Conservation (phyloP, 129 eudicot genomes). For the Flaveria bidentis region DNA sequence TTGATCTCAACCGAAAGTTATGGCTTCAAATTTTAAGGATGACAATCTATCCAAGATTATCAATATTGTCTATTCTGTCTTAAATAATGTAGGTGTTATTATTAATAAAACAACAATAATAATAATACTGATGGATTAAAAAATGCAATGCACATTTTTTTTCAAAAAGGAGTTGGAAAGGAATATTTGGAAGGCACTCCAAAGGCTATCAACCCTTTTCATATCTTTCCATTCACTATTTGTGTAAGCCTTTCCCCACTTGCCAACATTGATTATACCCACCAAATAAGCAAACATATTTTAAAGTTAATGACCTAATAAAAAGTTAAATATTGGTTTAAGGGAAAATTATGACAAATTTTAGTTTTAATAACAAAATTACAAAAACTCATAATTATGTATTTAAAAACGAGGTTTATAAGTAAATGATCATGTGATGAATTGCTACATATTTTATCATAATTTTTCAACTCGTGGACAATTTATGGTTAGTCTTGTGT, state of each 20-base stretch:
- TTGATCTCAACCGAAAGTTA: too few relatives aligned
- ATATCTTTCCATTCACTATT: constrained; percentile 47
- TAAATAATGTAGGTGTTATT: too few relatives aligned
- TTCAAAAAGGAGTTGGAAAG: constrained; percentile 17
- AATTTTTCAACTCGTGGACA: too few relatives aligned
- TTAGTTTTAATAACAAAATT: background rate
- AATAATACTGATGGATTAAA: background rate
- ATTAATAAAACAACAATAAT: too few relatives aligned
- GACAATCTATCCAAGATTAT: too few relatives aligned
- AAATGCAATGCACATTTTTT: background rate
- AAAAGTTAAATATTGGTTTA: constrained; percentile 26
- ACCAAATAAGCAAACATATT: constrained; percentile 38
- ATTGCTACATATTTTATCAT: background rate
- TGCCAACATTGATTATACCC: constrained; percentile 31
- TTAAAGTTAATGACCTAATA: constrained; percentile 35
- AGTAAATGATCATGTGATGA: background rate
- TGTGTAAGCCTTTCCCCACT: constrained; percentile 28
- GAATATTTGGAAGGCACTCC: constrained; percentile 55
- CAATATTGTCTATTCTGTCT: too few relatives aligned
- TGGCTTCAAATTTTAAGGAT: too few relatives aligned
- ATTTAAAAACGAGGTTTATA: background rate
- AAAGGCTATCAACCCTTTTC: constrained; percentile 37
- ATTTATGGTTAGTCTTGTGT: too few relatives aligned
- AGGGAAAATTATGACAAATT: constrained; percentile 9
- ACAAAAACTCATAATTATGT: background rate